Evolutionary conservation across 176 grass and related monocot genomes (phyloP).

Genomic region (Themeda triandra): DNA sequence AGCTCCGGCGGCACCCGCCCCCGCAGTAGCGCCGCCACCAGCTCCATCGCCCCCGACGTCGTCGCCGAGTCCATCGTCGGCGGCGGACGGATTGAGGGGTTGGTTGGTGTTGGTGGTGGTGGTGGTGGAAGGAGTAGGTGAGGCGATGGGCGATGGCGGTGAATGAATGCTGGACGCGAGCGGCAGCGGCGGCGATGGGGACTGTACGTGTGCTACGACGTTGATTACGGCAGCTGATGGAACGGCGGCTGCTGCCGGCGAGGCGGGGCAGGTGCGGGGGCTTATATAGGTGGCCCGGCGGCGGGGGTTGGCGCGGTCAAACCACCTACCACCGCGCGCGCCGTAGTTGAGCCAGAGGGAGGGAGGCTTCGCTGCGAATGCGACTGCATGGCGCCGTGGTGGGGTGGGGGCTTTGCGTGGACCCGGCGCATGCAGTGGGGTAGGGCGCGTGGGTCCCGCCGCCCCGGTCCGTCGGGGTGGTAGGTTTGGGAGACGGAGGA

Average conservation of each 20-base stretch:
- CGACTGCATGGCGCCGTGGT: too few relatives aligned
- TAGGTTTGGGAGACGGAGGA: neutral
- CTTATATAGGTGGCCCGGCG: constrained; percentile 31
- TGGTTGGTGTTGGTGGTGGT: neutral
- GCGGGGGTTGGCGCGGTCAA: constrained; percentile 48
- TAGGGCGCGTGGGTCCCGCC: neutral
- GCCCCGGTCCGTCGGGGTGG: too few relatives aligned
- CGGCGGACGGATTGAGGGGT: neutral
- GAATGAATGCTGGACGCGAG: neutral
- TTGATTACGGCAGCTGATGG: neutral
- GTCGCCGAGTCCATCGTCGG: constrained; percentile 28
- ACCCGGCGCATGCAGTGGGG: neutral
- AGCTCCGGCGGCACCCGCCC: neutral
- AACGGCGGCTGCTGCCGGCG: constrained; percentile 17
- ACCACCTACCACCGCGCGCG: constrained; percentile 27
- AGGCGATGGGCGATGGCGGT: neutral
- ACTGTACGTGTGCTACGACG: neutral
- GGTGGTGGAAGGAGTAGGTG: neutral
- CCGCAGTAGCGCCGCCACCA: constrained; percentile 42
- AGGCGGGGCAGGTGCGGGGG: neutral
- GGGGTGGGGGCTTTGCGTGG: neutral
- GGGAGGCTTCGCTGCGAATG: neutral
- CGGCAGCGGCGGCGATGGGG: neutral
- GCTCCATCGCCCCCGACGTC: constrained; percentile 46
- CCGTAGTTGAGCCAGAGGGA: too few relatives aligned